Evolutionary conservation across 2,329 filamentous ascomycete species (phyloP).

Genomic region (Diaporthe longicolla): DNA sequence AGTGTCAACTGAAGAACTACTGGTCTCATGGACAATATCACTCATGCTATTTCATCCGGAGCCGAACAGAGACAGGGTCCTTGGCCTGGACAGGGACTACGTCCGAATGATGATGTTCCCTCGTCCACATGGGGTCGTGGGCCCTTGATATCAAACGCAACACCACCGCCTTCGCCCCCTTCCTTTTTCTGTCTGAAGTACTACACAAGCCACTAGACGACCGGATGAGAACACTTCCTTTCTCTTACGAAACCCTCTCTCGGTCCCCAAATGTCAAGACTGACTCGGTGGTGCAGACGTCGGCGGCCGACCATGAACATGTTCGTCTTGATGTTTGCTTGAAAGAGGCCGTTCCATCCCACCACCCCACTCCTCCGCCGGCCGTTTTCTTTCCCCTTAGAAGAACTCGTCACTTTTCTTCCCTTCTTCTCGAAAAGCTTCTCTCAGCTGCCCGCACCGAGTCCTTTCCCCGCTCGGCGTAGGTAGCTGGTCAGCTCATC

Average conservation of each 20-base stretch:
- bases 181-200: conserved; percentile 18
- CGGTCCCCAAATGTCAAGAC: conserved; percentile 19
- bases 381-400: conserved; percentile 6
- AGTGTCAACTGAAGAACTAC: conserved; percentile 24
- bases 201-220: conserved; percentile 28
- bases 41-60: conserved; percentile 33
- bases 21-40: conserved; percentile 19
- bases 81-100: conserved; percentile 22
- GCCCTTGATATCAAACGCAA: conserved; percentile 29
- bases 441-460: conserved; percentile 22
- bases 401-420: conserved; percentile 21
- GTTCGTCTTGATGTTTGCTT: conserved; percentile 33
- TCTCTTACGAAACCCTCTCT: conserved; percentile 22
- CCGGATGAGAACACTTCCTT: conserved; percentile 25
- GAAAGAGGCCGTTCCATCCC: conserved; percentile 35
- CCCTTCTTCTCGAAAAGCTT: conserved; percentile 8
- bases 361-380: neutral
- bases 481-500: neutral
- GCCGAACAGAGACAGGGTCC: conserved; percentile 10
- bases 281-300: conserved; percentile 20
- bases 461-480: conserved; percentile 2
- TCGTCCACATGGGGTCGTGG: conserved; percentile 8
- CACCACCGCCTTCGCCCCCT: conserved; percentile 19
- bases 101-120: conserved; percentile 7
- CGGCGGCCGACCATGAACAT: conserved; percentile 18